Percentiles rank a stretch among this genome's conserved stretches.
These are phyloP conservation scores for Eimeria falciformis DNA, from an alignment of 169 alveolate species.

Conservation along the genomic window DNA sequence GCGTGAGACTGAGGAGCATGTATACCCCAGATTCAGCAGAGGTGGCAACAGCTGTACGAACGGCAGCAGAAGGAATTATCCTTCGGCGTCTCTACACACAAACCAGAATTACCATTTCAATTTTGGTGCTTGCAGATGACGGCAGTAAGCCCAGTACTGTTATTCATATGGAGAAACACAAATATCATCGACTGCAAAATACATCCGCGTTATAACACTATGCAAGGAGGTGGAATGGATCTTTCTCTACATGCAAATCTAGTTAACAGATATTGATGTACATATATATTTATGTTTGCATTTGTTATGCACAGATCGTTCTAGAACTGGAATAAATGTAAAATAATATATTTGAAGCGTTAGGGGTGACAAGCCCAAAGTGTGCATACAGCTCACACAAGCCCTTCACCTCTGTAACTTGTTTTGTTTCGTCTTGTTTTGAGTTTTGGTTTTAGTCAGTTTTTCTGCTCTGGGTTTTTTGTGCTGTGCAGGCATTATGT, in stretches of 20 bases:
- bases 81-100: slow-evolving; percentile 28
- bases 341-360: too few relatives aligned
- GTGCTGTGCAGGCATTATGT: background rate
- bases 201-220: too few relatives aligned
- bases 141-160: background rate
- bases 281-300: too few relatives aligned
- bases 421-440: background rate
- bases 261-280: too few relatives aligned
- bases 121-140: slow-evolving; percentile 20
- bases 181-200: too few relatives aligned
- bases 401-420: background rate
- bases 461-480: too few relatives aligned
- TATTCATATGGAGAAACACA: background rate
- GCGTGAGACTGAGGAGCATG: slow-evolving; percentile 6
- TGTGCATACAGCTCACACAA: too few relatives aligned
- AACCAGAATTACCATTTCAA: slow-evolving; percentile 4
- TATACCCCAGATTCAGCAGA: slow-evolving; percentile 18
- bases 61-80: slow-evolving; percentile 24
- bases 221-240: too few relatives aligned
- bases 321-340: too few relatives aligned
- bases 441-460: background rate
- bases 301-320: too few relatives aligned
- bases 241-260: too few relatives aligned
- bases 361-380: too few relatives aligned
- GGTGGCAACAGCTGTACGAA: slow-evolving; percentile 3